These are phyloP conservation scores for Viridothelium virens DNA, from an alignment of 495 filamentous ascomycete genomes.

Conservation along the genomic window DNA sequence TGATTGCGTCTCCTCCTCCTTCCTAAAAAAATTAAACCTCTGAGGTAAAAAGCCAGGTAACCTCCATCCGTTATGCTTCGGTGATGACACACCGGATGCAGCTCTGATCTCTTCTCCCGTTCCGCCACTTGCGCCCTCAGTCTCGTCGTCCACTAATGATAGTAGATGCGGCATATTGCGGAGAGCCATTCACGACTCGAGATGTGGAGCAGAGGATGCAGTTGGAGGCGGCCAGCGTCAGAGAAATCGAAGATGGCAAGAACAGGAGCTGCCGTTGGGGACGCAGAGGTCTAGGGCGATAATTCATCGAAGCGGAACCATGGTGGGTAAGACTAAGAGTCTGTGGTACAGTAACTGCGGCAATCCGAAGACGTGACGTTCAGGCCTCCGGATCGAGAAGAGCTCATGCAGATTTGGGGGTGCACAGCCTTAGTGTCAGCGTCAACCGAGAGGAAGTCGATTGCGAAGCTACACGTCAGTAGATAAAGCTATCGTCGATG, in stretches of 20 bases:
- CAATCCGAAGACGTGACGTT: not conserved
- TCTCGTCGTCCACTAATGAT: slow-evolving; percentile 24
- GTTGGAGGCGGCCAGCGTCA: not conserved
- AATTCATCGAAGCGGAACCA: not conserved
- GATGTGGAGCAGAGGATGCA: slow-evolving; percentile 7
- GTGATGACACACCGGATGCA: slow-evolving; percentile 13
- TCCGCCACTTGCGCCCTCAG: slow-evolving; percentile 17
- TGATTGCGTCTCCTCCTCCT: slow-evolving; percentile 27
- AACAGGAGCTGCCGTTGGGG: not conserved
- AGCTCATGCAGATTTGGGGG: not conserved
- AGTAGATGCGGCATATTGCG: slow-evolving; percentile 23
- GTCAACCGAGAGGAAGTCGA: slow-evolving; percentile 1
- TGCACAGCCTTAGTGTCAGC: slow-evolving; percentile 10
- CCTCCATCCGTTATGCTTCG: slow-evolving; percentile 26
- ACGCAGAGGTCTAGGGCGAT: not conserved
- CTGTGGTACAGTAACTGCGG: not conserved
- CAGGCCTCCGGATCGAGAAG: not conserved
- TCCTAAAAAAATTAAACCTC: slow-evolving; percentile 31
- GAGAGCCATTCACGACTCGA: slow-evolving; percentile 17
- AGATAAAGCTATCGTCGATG: not conserved
- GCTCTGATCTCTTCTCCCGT: slow-evolving; percentile 14
- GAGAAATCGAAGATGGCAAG: not conserved
- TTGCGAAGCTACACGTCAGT: not conserved
- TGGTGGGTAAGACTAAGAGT: not conserved
- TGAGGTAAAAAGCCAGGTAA: slow-evolving; percentile 23